A percentile compares a stretch with the other conserved stretches of the same genome.
phyloP scores from a whole-genome alignment of 2,329 filamentous ascomycete species.

The Colletotrichum godetiae region DNA sequence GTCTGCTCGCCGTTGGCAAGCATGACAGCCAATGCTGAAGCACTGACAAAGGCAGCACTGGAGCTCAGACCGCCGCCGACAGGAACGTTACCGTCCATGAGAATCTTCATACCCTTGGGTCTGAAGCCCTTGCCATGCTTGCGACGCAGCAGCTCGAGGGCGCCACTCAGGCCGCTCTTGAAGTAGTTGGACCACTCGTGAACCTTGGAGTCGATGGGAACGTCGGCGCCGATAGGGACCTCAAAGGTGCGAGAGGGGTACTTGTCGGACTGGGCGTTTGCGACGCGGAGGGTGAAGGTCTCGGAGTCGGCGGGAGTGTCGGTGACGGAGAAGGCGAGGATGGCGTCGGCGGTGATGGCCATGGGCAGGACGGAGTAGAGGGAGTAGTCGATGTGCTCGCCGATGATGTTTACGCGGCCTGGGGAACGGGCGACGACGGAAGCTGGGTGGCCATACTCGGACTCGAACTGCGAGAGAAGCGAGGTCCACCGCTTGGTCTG shows the following conservation, averaged over 20 bases:
- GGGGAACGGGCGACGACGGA: slow-evolving; percentile 91
- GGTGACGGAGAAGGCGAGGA: slow-evolving; percentile 79
- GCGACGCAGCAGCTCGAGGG: slow-evolving; percentile 80
- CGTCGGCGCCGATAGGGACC: slow-evolving; percentile 69
- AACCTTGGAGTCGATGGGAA: slow-evolving; percentile 86
- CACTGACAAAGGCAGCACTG: slow-evolving; percentile 92
- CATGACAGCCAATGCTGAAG: slow-evolving; percentile 89
- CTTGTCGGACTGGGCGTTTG: slow-evolving; percentile 80
- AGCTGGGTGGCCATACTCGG: slow-evolving; percentile 75
- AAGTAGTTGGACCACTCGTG: slow-evolving; percentile 99
- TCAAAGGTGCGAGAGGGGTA: slow-evolving; percentile 82
- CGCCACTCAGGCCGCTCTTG: slow-evolving; percentile 88
- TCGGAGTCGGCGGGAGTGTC: slow-evolving; percentile 62
- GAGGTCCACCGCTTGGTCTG: slow-evolving; percentile 82
- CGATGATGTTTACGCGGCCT: slow-evolving; percentile 96
- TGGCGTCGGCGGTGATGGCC: slow-evolving; percentile 90
- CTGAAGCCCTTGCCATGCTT: slow-evolving; percentile 69
- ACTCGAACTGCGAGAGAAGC: slow-evolving; percentile 77
- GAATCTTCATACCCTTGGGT: slow-evolving; percentile 83
- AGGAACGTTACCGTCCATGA: slow-evolving; percentile 93
- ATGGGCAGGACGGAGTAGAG: slow-evolving; percentile 96
- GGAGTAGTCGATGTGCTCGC: slow-evolving; percentile 99
- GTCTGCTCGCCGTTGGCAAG: slow-evolving; percentile 81
- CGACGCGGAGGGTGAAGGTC: slow-evolving; percentile 77
- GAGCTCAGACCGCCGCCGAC: slow-evolving; percentile 93